Evolutionary conservation across 768 basidiomycete genomes (phyloP), one percentile per base, ranked within the genome.

Genomic region (Suillus discolor): DNA sequence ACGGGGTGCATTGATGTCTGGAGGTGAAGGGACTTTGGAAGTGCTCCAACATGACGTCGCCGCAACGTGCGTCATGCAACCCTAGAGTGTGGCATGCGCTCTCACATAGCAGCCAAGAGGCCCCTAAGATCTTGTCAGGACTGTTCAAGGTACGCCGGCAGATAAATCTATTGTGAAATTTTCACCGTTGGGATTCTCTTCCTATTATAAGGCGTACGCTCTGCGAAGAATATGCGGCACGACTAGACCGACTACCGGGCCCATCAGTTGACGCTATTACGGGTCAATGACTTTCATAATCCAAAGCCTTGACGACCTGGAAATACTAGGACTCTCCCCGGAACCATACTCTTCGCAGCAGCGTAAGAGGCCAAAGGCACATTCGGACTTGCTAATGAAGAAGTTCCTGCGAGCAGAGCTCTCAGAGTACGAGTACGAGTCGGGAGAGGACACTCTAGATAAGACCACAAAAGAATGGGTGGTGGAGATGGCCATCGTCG

Each of bases 81-180:
- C 31, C 34, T 36, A 12, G 34, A 34, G 34, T 55, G 12, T 55
- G 54, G 54, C 54, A 55, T 13, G n/a, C 20, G 11, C 34, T 55
- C 34, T 55, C 20, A 3, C 6, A 12, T n/a, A 36, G 54, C 54
- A 55, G 31, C 12, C 20, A 6, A 20, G 7, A 12, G 34, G 34
- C 34, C 34, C 12, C 9, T 2, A 31, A n/a, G 6, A 36, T 55
- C 20, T n/a, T 36, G 20, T 20, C 54, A 12, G 20, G 34, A 55
- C 20, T 55, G 20, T 55, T 55, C 54, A 36, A 6, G 34, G 20
- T 20, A 55, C 54, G 5, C 34, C 1, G 20, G 34, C 54, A 13
- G 34, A 55, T 12, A 1, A 3, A 54, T 6, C 2, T 55, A 6
- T 74, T 62, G 68, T 77, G 60, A 65, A 79, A 68, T 75, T 74